phyloP scores from a whole-genome alignment of 2,329 filamentous ascomycete species.

The Akanthomyces dipterigenus region DNA sequence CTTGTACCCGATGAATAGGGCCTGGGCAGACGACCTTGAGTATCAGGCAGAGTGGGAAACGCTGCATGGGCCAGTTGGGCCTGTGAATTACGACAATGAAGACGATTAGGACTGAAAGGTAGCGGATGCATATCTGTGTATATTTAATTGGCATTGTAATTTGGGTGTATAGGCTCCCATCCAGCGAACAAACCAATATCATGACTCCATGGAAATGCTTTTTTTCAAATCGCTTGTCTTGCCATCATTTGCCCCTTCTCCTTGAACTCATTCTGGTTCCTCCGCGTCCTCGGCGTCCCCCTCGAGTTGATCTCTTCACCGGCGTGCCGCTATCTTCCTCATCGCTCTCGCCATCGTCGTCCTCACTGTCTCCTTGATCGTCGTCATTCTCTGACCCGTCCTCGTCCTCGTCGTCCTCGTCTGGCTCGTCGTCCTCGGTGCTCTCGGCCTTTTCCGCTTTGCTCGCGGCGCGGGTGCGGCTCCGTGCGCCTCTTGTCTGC shows the following conservation, averaged over 20 bases:
- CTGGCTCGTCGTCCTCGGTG: slow-evolving; percentile 24
- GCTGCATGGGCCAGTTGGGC: not conserved
- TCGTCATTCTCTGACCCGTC: slow-evolving; percentile 15
- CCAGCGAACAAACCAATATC: not conserved
- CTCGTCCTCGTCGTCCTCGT: slow-evolving; percentile 20
- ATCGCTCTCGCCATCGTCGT: slow-evolving; percentile 23
- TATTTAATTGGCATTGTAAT: not conserved
- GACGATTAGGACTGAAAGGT: not conserved
- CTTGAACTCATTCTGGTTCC: slow-evolving; percentile 22
- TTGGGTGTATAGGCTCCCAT: not conserved
- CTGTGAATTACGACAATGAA: not conserved
- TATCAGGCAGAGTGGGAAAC: slow-evolving; percentile 39
- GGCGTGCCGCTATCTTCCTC: slow-evolving; percentile 33
- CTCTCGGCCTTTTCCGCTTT: slow-evolving; percentile 23
- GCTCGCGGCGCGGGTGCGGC: slow-evolving; percentile 35
- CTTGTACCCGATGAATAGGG: slow-evolving; percentile 27
- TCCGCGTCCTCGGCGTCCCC: slow-evolving; percentile 28
- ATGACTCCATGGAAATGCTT: slow-evolving; percentile 2
- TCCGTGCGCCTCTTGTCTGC: slow-evolving; percentile 35
- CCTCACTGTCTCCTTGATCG: slow-evolving; percentile 15
- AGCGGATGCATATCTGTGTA: not conserved
- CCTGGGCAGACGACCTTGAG: slow-evolving; percentile 33
- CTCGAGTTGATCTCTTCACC: slow-evolving; percentile 30
- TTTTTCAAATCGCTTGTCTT: not conserved
- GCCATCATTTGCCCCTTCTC: slow-evolving; percentile 3